A percentile compares a stretch with the other conserved stretches of the same genome.
Conservation (phyloP, 768 basidiomycete genomes). For the Lactifluus echinatus region DNA sequence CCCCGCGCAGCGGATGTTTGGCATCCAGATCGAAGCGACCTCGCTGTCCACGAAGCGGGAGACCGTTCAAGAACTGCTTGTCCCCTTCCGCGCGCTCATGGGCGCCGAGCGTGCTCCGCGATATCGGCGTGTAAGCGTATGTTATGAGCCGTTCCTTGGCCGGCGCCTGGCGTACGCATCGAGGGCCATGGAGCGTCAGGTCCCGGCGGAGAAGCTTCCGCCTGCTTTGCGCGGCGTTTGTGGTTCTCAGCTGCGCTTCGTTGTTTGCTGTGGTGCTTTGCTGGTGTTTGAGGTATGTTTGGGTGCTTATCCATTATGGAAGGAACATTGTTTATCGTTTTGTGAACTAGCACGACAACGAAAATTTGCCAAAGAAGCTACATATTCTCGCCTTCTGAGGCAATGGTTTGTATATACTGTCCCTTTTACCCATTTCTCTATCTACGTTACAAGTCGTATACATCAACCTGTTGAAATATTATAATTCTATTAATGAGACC, state of each 20-base stretch:
- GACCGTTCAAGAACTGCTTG: background rate
- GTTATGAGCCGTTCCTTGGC: background rate
- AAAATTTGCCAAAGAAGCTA: background rate
- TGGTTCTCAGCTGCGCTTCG: background rate
- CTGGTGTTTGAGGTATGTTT: constrained; percentile 1
- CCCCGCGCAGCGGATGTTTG: background rate
- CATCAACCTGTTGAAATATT: background rate
- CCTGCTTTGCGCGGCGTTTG: background rate
- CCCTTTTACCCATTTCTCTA: too few relatives aligned
- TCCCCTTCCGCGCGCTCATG: background rate
- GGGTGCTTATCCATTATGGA: too few relatives aligned
- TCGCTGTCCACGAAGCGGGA: background rate
- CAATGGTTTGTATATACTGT: too few relatives aligned
- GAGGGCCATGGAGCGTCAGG: background rate
- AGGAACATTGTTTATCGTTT: background rate
- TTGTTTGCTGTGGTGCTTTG: background rate
- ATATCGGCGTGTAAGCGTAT: background rate
- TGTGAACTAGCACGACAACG: background rate
- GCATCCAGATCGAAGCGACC: constrained; percentile 2
- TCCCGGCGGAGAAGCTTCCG: background rate
- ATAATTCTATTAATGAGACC: too few relatives aligned
- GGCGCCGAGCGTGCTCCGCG: too few relatives aligned
- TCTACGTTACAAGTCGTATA: too few relatives aligned
- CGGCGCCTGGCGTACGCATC: background rate
- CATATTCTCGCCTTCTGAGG: constrained; percentile 1